Base-by-base conservation (phyloP, 2,329 filamentous ascomycete species). In the Pseudogymnoascus sp. region DNA sequence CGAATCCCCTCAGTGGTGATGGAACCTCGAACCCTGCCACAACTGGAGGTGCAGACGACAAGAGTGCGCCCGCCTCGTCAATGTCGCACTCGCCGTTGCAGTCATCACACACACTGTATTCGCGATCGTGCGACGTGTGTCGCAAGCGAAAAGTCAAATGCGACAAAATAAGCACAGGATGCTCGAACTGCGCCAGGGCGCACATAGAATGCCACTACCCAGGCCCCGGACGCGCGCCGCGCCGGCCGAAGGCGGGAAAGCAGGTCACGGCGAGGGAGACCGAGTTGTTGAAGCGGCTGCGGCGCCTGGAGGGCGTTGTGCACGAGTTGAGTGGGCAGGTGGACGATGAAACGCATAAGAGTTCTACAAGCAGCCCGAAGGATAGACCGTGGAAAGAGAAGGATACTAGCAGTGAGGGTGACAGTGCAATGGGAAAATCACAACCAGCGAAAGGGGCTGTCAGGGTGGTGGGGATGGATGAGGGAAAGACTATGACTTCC, bases 261-360 rank as follows among this genome's bases (percentile, higher is more conserved):
- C 63, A 79, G 61, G 82, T 83, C 63, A 86, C 81, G 70, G 83
- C 86, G 71, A 79, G 85, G 53, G 85, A 88, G 73, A 77, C 82
- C 43, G 89, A 92, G 76, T 77, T 93, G 65, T 79, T 92, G 74
- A 89, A 90, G 74, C 80, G 89, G 11, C 72, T 93, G 72, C 79
- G 85, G 65, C 88, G 89, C 73, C 76, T 93, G 26, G 89, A 93
- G 73, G 88, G 88, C 50, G 90, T 93, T 28, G 89, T 93, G 14
- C 84, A 88, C 72, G 85, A 88, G 67, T 73, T 88, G 60, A 88
- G 85, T 72, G 82, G 84, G 6, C 85, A 88, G 74, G 82, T 87
- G 2, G 72, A 74, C 26, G 53, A 68, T 16, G 72, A 73, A 59
- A 67, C 66, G 22, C 46, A 66, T 8, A 71, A 68, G 63, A 61